Base-by-base conservation (phyloP, 2,329 filamentous ascomycete species). In the Aspergillus sp. region DNA sequence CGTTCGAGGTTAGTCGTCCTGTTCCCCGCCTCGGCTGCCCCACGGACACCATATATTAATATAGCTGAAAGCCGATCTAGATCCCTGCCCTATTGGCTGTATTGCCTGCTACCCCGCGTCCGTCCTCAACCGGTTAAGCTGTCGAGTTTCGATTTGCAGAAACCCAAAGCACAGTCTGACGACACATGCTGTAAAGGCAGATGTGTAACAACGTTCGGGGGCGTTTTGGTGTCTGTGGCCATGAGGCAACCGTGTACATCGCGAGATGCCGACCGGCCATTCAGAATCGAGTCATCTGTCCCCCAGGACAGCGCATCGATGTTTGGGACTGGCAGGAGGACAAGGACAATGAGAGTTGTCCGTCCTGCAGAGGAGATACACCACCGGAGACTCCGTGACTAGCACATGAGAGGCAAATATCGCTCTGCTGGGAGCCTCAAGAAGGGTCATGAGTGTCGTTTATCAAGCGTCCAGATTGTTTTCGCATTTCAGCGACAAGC, bases 181-280 rank as follows among this genome's bases (percentile, higher is more conserved):
- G 38, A n/a, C 55, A 52, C 30, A 62, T 62, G 43, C 43, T 19
- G 22, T 46, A 34, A 34, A 56, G 22, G 19, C 45, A 63, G 52
- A 67, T 67, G 64, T 67, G 65, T 54, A 63, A 67, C 51, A 67
- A 67, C 56, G 61, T 66, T 38, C 64, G 64, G 57, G 64, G 65
- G 7, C 62, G 64, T 3, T 67, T 67, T 41, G 65, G 63, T 28
- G 25, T 62, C 23, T 67, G 65, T 57, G 63, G 63, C 31, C 63
- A 67, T 34, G 63, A 65, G 48, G 65, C 63, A 56, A 67, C 59
- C 3, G 65, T 67, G 25, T 67, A 67, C 49, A 65, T 67, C 57
- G 65, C 65, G 9, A 54, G 63, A 52, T 67, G 65, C 55, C 53
- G 49, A 6, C 56, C 61, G 9, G 65, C 65, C 30, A 63, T 65